Evolutionary conservation across 768 basidiomycete species (phyloP).

Genomic region (Pholiota microspora): DNA sequence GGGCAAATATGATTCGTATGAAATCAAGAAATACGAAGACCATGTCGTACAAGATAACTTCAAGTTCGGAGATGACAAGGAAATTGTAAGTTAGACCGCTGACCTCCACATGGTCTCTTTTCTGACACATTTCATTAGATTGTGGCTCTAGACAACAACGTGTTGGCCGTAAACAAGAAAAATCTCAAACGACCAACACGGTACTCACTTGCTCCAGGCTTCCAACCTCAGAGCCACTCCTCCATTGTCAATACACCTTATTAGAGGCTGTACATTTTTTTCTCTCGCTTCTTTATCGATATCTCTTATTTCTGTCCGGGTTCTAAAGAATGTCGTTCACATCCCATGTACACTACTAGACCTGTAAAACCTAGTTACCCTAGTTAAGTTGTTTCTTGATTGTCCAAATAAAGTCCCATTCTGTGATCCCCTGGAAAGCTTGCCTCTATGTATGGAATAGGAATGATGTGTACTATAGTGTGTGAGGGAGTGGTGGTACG

Average conservation of each 20-base stretch:
- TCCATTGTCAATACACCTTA: slow-evolving; percentile 70
- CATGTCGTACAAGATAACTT: slow-evolving; percentile 96
- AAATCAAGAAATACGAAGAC: slow-evolving; percentile 96
- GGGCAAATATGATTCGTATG: slow-evolving; percentile 87
- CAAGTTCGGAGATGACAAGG: slow-evolving; percentile 95
- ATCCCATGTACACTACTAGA: slow-evolving; percentile 5
- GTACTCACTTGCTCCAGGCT: slow-evolving; percentile 56
- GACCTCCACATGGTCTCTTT: slow-evolving; percentile 3
- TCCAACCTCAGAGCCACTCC: slow-evolving; percentile 54
- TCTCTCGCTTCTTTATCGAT: slow-evolving; percentile 17
- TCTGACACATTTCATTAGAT: slow-evolving; percentile 50
- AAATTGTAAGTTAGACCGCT: slow-evolving; percentile 64
- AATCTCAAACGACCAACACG: slow-evolving; percentile 81
- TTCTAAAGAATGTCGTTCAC: not conserved
- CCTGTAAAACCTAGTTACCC: not conserved
- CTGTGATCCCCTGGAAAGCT: not conserved
- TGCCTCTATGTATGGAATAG: not conserved
- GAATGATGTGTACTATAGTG: not conserved
- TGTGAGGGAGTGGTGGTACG: not conserved
- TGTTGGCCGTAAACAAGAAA: slow-evolving; percentile 93
- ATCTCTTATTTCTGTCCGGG: slow-evolving; percentile 1
- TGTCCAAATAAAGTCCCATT: slow-evolving; percentile 2
- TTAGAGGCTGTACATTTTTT: slow-evolving; percentile 23
- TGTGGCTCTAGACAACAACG: slow-evolving; percentile 92
- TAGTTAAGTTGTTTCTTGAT: slow-evolving; percentile 1